These are phyloP conservation scores for Mycena sp. DNA, from an alignment of 1,284 basidiomycete species.

Conservation along the genomic window DNA sequence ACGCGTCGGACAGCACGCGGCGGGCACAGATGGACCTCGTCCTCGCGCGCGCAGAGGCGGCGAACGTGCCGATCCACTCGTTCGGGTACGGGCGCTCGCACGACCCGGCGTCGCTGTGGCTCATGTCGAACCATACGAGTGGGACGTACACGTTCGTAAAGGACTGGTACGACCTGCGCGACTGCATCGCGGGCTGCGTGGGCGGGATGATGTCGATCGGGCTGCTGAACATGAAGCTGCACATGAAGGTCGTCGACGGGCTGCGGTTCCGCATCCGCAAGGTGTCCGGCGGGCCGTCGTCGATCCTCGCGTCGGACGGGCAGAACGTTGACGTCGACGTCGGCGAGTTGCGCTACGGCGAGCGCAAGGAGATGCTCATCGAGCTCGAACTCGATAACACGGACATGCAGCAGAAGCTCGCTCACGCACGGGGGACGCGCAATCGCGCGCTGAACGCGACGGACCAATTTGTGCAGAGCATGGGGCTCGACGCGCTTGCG, in stretches of 20 bases:
- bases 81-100: constrained; percentile 97
- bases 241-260: constrained; percentile 88
- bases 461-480: constrained; percentile 82
- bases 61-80: constrained; percentile 94
- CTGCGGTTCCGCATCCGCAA: constrained; percentile 90
- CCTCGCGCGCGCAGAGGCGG: constrained; percentile 94
- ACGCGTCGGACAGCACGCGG: constrained; percentile 88
- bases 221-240: constrained; percentile 88
- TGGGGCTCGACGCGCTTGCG: constrained; percentile 78
- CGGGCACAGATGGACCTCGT: constrained; percentile 99
- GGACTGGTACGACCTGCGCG: constrained; percentile 94
- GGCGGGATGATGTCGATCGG: constrained; percentile 96
- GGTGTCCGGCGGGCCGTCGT: constrained; percentile 85
- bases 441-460: constrained; percentile 67
- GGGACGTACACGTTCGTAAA: constrained; percentile 98
- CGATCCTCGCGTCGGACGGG: constrained; percentile 87
- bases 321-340: constrained; percentile 95
- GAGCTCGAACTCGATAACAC: constrained; percentile 91
- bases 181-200: constrained; percentile 89
- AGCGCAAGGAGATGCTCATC: constrained; percentile 93
- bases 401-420: constrained; percentile 55
- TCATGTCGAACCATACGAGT: constrained; percentile 96
- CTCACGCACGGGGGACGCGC: constrained; percentile 33
- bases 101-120: constrained; percentile 97
- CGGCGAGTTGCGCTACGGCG: constrained; percentile 91